Evolutionary conservation across 441 rosid genomes (phyloP).

Genomic region (Theobroma grandiflorum): DNA sequence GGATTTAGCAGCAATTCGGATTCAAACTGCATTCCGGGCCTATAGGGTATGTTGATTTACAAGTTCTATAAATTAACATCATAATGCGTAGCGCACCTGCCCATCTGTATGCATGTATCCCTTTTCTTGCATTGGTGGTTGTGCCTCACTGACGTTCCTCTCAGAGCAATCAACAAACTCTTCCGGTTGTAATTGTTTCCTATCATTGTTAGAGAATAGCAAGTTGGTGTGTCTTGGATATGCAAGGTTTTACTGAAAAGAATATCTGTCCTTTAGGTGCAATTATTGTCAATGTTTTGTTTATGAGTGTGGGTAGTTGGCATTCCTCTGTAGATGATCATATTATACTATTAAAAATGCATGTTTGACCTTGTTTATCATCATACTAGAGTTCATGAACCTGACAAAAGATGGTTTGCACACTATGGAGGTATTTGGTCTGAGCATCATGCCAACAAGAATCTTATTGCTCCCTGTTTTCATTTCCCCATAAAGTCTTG

Average conservation of each 20-base stretch:
- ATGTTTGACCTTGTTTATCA: constrained; percentile 5
- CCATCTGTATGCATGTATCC: not conserved
- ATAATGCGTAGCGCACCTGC: not conserved
- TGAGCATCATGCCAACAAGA: not conserved
- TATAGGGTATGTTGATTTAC: constrained; percentile 56
- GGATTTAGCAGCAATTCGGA: constrained; percentile 83
- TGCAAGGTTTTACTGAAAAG: not conserved
- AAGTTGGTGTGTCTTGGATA: not conserved
- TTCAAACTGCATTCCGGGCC: constrained; percentile 89
- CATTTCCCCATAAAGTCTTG: not conserved
- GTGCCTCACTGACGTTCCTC: not conserved
- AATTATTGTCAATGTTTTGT: not conserved
- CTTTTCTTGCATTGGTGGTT: not conserved
- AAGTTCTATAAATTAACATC: not conserved
- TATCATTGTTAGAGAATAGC: not conserved
- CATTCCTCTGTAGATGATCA: not conserved
- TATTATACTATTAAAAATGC: not conserved
- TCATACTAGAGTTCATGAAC: not conserved
- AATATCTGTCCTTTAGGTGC: not conserved
- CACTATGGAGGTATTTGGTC: not conserved
- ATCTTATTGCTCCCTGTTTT: not conserved
- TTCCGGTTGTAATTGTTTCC: not conserved
- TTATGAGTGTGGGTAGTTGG: not conserved
- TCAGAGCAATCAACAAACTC: not conserved
- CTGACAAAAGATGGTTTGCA: constrained; percentile 7